phyloP scores from a whole-genome alignment of 2,329 filamentous ascomycete genomes.

The Exophiala dermatitidis region DNA sequence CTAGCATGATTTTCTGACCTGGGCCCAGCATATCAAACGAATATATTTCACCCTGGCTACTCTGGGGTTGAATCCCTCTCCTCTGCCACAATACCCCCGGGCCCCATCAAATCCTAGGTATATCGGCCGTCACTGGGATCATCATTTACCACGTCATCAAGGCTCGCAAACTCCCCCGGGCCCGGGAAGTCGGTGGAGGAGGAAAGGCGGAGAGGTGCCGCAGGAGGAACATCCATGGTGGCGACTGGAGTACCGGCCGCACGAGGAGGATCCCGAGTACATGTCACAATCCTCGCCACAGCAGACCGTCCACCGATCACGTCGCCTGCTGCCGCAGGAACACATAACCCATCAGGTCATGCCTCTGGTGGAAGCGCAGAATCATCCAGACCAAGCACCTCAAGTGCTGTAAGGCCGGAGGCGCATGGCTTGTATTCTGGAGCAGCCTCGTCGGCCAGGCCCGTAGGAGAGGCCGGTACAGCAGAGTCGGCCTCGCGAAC shows the following conservation, averaged over 20 bases:
- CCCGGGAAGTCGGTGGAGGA: conserved; percentile 18
- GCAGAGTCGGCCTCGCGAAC: conserved; percentile 14
- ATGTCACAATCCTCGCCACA: conserved; percentile 24
- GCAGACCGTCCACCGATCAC: conserved; percentile 14
- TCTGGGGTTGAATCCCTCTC: conserved; percentile 16
- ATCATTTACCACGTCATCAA: conserved; percentile 6
- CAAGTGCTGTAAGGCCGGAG: conserved; percentile 15
- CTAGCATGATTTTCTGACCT: conserved; percentile 11
- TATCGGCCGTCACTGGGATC: conserved; percentile 14
- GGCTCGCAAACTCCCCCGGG: conserved; percentile 6
- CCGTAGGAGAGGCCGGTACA: conserved; percentile 7
- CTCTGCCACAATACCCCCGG: conserved; percentile 20
- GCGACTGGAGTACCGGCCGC: conserved; percentile 18
- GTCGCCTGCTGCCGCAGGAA: conserved; percentile 11
- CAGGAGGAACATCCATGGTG: conserved; percentile 23
- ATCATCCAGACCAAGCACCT: conserved; percentile 18
- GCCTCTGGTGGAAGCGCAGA: conserved; percentile 6
- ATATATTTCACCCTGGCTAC: conserved; percentile 20
- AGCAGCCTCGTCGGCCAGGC: conserved; percentile 1
- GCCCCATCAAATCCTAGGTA: conserved; percentile 11
- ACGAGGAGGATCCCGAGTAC: conserved; percentile 24
- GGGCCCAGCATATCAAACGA: not conserved
- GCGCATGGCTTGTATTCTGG: conserved; percentile 15
- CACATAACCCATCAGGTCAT: conserved; percentile 4
- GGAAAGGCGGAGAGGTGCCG: conserved; percentile 22